These are phyloP conservation scores for Dioscorea zingiberensis DNA, from an alignment of 106 monocot genomes.

Conservation along the genomic window DNA sequence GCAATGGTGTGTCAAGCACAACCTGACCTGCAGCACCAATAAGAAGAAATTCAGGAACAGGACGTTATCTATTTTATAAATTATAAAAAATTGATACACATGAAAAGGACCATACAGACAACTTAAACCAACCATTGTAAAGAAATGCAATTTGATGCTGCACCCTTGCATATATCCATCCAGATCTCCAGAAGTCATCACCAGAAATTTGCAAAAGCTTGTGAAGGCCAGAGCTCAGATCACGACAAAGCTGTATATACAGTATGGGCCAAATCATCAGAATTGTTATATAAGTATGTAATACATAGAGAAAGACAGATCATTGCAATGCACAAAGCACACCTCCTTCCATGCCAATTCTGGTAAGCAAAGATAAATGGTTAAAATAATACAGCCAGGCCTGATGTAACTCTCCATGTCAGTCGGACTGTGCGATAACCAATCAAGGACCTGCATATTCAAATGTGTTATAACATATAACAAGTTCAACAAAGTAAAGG, in stretches of 20 bases:
- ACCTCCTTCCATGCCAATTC: conserved; percentile 65
- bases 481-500: neutral
- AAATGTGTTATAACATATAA: conserved; percentile 8
- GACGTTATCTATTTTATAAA: no score
- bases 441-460: conserved; percentile 61
- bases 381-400: conserved; percentile 85
- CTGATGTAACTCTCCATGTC: conserved; percentile 90
- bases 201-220: conserved; percentile 43
- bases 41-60: neutral
- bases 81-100: no score
- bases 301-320: neutral
- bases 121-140: conserved; percentile 50
- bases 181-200: conserved; percentile 61
- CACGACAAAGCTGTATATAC: conserved; percentile 41
- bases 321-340: conserved; percentile 8
- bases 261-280: conserved; percentile 1
- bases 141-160: conserved; percentile 56
- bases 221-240: conserved; percentile 46
- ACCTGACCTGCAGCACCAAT: conserved; percentile 42
- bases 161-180: conserved; percentile 67
- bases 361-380: conserved; percentile 66
- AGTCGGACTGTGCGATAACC: conserved; percentile 79
- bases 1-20: conserved; percentile 38
- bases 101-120: neutral
- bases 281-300: neutral